Percentiles rank a stretch among this genome's conserved stretches.
Evolutionary conservation across 345 rosid genomes (phyloP).

Genomic region (Anacardium occidentale): DNA sequence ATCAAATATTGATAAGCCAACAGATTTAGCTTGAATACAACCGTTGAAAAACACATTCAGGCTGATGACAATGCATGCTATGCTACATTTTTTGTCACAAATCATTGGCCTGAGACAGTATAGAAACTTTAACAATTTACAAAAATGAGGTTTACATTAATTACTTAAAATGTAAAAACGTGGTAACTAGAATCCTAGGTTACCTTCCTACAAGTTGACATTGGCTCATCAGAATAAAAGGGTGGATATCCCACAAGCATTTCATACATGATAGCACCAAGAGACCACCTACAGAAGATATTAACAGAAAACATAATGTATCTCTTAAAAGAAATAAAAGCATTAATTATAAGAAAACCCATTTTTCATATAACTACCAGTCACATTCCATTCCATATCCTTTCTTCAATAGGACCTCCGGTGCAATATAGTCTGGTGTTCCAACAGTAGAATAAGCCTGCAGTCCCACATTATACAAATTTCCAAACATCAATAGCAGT

Average conservation of each 20-base stretch:
- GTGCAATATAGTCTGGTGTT: constrained; percentile 97
- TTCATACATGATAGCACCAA: constrained; percentile 99
- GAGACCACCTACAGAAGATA: constrained; percentile 81
- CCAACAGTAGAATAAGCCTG: constrained; percentile 99
- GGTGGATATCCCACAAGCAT: constrained; percentile 99
- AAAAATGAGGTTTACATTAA: background rate
- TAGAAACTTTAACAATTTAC: background rate
- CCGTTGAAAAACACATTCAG: background rate
- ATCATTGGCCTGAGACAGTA: background rate
- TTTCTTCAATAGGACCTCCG: constrained; percentile 92
- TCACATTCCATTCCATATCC: constrained; percentile 99
- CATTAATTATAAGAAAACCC: constrained; percentile 13
- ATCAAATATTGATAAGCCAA: background rate
- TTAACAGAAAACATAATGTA: constrained; percentile 16
- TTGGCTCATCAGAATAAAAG: constrained; percentile 96
- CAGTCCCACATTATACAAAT: constrained; percentile 19
- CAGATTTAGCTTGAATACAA: background rate
- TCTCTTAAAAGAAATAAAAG: constrained; percentile 6
- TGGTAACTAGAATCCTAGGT: background rate
- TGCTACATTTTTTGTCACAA: background rate
- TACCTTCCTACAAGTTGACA: constrained; percentile 99
- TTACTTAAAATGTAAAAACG: background rate
- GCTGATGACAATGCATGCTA: background rate
- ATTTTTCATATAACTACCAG: constrained; percentile 57
- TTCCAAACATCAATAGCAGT: constrained; percentile 5